Evolutionary conservation across 140 eudicot genomes (phyloP).

Genomic region (Senecio squalidus): DNA sequence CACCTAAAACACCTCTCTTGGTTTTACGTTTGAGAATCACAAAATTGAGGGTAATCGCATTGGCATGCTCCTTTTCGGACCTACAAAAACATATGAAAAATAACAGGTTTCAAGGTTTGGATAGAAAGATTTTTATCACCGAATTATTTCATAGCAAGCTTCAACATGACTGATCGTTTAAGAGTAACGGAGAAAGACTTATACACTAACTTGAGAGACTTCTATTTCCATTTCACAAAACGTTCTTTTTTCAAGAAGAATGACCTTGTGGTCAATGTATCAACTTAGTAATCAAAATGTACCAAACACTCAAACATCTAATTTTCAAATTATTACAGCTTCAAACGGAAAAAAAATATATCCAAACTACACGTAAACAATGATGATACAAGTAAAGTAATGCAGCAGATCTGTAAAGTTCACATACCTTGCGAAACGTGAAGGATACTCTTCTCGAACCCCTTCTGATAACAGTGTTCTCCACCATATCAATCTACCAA

Average conservation of each 20-base stretch:
- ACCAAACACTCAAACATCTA: too few species aligned
- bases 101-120: not conserved
- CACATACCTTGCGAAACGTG: constrained; percentile 81
- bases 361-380: not conserved
- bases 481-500: constrained; percentile 68
- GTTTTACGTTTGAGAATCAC: constrained; percentile 70
- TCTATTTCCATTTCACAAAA: not conserved
- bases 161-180: too few species aligned
- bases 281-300: too few species aligned
- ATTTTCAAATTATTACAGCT: too few species aligned
- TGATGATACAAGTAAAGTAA: not conserved
- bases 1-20: not conserved
- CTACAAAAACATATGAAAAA: constrained; percentile 35
- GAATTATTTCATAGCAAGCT: too few species aligned
- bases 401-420: not conserved
- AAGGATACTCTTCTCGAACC: constrained; percentile 80
- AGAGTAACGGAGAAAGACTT: too few species aligned
- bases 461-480: constrained; percentile 56
- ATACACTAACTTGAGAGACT: not conserved
- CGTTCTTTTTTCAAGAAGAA: too few species aligned
- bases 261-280: too few species aligned
- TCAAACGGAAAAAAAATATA: too few species aligned
- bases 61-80: constrained; percentile 75
- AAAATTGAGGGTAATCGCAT: constrained; percentile 60
- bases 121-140: too few species aligned